Percentiles rank a stretch among this genome's conserved stretches.
Conservation (phyloP, 164 flowering plant species). For the Brasenia schreberi region DNA sequence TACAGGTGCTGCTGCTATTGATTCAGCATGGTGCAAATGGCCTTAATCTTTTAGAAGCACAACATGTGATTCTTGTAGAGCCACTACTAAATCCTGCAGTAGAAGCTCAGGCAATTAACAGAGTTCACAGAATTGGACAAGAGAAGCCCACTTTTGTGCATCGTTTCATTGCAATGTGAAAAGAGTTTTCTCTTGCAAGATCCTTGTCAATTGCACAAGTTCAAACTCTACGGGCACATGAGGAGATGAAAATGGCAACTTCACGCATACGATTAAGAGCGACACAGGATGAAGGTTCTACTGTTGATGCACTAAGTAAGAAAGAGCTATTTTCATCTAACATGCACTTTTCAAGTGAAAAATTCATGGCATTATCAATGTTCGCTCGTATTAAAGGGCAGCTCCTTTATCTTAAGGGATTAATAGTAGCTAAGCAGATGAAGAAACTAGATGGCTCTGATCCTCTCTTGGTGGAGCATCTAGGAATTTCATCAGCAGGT, state of each 20-base stretch:
- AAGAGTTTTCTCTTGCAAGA: conserved; percentile 76
- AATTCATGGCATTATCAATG: conserved; percentile 36
- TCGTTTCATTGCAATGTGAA: conserved; percentile 88
- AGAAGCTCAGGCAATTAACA: conserved; percentile 91
- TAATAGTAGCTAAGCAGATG: conserved; percentile 52
- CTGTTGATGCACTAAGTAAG: conserved; percentile 41
- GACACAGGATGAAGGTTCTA: conserved; percentile 39
- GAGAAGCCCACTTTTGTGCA: conserved; percentile 64
- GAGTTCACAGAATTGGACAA: conserved; percentile 95
- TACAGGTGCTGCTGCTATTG: conserved; percentile 72
- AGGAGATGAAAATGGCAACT: conserved; percentile 89
- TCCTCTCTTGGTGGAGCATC: conserved; percentile 24
- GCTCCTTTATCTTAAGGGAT: conserved; percentile 83
- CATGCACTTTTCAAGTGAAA: conserved; percentile 53
- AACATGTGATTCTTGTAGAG: conserved; percentile 85
- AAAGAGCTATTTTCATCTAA: conserved; percentile 49
- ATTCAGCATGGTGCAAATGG: conserved; percentile 96
- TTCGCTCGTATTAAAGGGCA: conserved; percentile 64
- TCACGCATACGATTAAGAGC: conserved; percentile 63
- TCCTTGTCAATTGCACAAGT: conserved; percentile 74
- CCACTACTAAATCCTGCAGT: conserved; percentile 94
- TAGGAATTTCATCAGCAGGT: conserved; percentile 8
- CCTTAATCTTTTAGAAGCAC: conserved; percentile 92
- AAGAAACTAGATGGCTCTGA: conserved; percentile 11
- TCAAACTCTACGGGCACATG: conserved; percentile 72